Conservation (phyloP, 2,329 filamentous ascomycete species). For the Monilinia polystroma region DNA sequence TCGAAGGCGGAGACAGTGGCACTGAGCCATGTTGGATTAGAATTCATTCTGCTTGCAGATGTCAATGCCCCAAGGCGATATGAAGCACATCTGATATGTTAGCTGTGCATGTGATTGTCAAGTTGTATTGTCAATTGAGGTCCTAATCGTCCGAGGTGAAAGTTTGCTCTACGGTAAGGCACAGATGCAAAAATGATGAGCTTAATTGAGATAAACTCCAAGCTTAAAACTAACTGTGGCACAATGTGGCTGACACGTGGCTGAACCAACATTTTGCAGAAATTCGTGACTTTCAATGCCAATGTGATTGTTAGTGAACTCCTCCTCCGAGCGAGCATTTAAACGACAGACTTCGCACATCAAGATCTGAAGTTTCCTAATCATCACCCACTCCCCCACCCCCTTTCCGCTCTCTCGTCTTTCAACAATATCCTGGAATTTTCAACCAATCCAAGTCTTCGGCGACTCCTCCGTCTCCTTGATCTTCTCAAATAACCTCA, state of each 20-base stretch:
- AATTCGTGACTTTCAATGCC: not conserved
- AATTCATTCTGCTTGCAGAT: not conserved
- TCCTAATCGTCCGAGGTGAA: no score
- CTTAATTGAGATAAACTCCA: not conserved
- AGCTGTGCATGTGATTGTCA: not conserved
- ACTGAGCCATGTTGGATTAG: not conserved
- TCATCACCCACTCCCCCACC: not conserved
- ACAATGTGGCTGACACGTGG: slow-evolving; percentile 2
- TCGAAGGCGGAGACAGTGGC: no score
- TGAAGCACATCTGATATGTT: not conserved
- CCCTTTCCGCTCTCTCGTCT: no score
- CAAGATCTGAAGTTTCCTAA: not conserved
- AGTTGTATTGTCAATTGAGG: not conserved
- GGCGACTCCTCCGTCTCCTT: slow-evolving; percentile 37
- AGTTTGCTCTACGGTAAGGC: not conserved
- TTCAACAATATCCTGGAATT: not conserved
- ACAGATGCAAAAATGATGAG: not conserved
- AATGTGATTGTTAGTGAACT: not conserved
- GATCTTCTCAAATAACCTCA: slow-evolving; percentile 62
- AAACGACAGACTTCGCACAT: not conserved
- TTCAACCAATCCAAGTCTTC: slow-evolving; percentile 25
- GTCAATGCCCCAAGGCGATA: not conserved
- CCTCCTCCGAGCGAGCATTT: not conserved
- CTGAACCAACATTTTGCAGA: not conserved
- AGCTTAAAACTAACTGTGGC: not conserved